Percentiles rank a stretch among this genome's conserved stretches.
Conservation (phyloP, 345 rosid species). For the Hibiscus trionum region DNA sequence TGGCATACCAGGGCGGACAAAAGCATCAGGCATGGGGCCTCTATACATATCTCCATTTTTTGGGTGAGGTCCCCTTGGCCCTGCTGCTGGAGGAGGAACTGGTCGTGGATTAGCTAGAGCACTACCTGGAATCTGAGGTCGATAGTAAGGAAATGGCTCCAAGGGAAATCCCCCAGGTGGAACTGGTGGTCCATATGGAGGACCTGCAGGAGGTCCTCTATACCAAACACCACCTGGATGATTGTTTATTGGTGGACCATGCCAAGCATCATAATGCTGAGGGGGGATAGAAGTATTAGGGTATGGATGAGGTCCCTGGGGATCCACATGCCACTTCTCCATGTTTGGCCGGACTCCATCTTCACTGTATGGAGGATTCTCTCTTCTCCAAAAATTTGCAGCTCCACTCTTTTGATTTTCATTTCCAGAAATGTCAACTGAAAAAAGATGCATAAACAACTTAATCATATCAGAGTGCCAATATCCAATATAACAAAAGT, state of each 20-base stretch:
- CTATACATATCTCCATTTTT: slow-evolving; percentile 67
- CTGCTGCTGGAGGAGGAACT: slow-evolving; percentile 52
- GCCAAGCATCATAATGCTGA: slow-evolving; percentile 74
- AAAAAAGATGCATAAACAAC: slow-evolving; percentile 9
- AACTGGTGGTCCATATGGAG: slow-evolving; percentile 67
- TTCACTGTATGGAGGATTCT: slow-evolving; percentile 43
- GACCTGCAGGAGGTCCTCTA: slow-evolving; percentile 75
- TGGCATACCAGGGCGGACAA: slow-evolving; percentile 70
- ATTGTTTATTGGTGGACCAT: slow-evolving; percentile 70
- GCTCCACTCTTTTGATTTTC: slow-evolving; percentile 32
- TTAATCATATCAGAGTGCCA: background rate
- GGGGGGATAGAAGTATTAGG: slow-evolving; percentile 52
- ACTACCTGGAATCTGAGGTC: slow-evolving; percentile 53
- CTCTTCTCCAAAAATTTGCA: slow-evolving; percentile 64
- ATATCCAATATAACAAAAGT: background rate
- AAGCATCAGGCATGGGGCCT: slow-evolving; percentile 75
- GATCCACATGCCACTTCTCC: slow-evolving; percentile 68
- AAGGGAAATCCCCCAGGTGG: slow-evolving; percentile 76
- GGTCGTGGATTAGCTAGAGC: slow-evolving; percentile 45
- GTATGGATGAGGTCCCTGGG: slow-evolving; percentile 51
- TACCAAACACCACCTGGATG: slow-evolving; percentile 89
- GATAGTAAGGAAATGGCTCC: slow-evolving; percentile 81
- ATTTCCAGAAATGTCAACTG: slow-evolving; percentile 40
- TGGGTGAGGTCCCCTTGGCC: slow-evolving; percentile 70
- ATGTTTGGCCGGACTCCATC: slow-evolving; percentile 42